Percentiles rank a stretch among this genome's conserved stretches.
phyloP scores from a whole-genome alignment of 495 filamentous ascomycete species.

The Aspergillus indologenus region DNA sequence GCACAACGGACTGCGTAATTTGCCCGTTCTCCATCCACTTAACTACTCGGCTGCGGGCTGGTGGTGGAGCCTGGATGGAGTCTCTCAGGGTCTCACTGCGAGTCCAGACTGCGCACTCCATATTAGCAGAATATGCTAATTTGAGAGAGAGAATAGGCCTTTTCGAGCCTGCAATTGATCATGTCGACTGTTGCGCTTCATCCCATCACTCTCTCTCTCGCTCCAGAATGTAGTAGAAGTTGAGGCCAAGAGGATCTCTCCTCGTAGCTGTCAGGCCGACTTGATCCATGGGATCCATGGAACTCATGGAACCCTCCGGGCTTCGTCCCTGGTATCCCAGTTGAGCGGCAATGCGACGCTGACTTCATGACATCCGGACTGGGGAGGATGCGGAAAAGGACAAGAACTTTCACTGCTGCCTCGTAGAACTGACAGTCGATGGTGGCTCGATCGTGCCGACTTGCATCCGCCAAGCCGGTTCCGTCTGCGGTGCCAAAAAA shows the following conservation, averaged over 20 bases:
- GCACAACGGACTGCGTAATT: neutral
- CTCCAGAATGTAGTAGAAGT: no score
- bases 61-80: neutral
- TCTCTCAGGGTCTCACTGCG: neutral
- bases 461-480: slow-evolving; percentile 16
- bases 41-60: neutral
- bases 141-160: neutral
- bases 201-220: no score
- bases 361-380: neutral
- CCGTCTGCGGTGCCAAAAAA: slow-evolving; percentile 15
- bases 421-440: neutral
- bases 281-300: neutral
- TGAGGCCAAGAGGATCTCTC: no score
- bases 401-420: neutral
- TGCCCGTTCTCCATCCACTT: neutral
- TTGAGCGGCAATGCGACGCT: neutral
- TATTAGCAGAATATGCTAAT: no score
- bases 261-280: neutral
- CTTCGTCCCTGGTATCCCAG: neutral
- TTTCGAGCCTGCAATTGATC: neutral
- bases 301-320: no score
- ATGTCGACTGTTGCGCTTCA: neutral
- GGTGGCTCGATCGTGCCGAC: slow-evolving; percentile 9
- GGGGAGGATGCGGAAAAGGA: neutral
- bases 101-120: neutral